Conservation (phyloP, 2,329 filamentous ascomycete genomes). For the Aspergillus luchuensis region DNA sequence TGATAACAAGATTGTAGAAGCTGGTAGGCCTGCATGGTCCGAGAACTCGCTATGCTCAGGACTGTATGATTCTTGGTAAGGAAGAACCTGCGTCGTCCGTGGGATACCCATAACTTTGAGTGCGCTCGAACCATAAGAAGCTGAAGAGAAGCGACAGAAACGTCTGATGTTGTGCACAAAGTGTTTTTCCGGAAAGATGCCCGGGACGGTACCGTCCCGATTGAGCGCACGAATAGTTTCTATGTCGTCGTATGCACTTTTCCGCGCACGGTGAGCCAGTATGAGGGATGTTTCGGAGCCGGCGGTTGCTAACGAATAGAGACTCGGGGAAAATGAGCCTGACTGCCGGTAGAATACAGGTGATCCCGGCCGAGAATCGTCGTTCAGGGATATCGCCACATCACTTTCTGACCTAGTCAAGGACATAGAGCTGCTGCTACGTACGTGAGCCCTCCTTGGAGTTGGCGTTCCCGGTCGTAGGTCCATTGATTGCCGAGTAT, state of each 20-base stretch:
- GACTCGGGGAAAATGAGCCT: constrained; percentile 46
- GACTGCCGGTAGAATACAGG: constrained; percentile 36
- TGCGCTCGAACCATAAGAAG: constrained; percentile 51
- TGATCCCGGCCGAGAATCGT: constrained; percentile 33
- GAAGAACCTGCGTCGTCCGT: constrained; percentile 33
- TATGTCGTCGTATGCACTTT: constrained; percentile 50
- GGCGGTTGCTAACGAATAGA: constrained; percentile 49
- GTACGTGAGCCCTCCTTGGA: constrained; percentile 43
- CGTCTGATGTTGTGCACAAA: constrained; percentile 50
- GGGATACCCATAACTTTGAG: constrained; percentile 51
- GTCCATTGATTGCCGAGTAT: constrained; percentile 40
- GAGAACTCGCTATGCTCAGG: constrained; percentile 51
- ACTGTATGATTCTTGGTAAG: constrained; percentile 36
- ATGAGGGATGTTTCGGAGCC: constrained; percentile 50
- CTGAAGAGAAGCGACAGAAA: constrained; percentile 51
- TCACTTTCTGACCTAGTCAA: constrained; percentile 47
- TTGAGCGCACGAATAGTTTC: constrained; percentile 47
- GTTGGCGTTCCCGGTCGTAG: constrained; percentile 43
- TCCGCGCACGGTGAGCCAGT: constrained; percentile 44
- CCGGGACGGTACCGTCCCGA: constrained; percentile 47
- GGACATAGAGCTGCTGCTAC: constrained; percentile 47
- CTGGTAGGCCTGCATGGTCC: constrained; percentile 46
- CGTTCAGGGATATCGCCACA: constrained; percentile 34
- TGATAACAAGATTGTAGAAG: constrained; percentile 59
- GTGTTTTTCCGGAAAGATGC: constrained; percentile 49